Percentiles rank a stretch among this genome's conserved stretches.
Conservation (phyloP, 2,329 filamentous ascomycete species). For the Alternaria incomplexa region DNA sequence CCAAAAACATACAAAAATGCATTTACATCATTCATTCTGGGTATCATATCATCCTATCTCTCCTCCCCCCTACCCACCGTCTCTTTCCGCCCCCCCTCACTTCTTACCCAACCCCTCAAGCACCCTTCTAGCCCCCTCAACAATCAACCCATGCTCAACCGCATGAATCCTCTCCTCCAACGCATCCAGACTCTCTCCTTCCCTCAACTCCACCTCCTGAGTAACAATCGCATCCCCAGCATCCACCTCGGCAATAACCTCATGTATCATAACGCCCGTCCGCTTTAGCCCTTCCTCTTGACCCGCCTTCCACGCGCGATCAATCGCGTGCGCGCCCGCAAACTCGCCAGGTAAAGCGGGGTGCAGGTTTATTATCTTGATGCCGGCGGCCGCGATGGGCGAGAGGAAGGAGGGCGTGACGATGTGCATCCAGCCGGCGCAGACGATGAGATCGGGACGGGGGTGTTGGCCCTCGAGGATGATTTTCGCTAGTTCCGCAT, state of each 20-base stretch:
- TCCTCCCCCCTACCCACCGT: not conserved
- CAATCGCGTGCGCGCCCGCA: slow-evolving; percentile 79
- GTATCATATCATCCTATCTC: slow-evolving; percentile 5
- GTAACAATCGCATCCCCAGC: slow-evolving; percentile 76
- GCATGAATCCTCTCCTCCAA: slow-evolving; percentile 76
- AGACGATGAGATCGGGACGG: slow-evolving; percentile 74
- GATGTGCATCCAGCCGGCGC: slow-evolving; percentile 86
- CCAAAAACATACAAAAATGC: not conserved
- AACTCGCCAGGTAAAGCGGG: slow-evolving; percentile 76
- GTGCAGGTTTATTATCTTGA: slow-evolving; percentile 83
- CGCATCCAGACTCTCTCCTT: slow-evolving; percentile 62
- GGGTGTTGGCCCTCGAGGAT: slow-evolving; percentile 63
- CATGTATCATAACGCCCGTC: slow-evolving; percentile 88
- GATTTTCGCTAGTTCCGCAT: slow-evolving; percentile 73
- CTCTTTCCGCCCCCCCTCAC: not conserved
- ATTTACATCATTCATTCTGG: not conserved
- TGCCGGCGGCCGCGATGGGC: slow-evolving; percentile 66
- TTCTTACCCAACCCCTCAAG: slow-evolving; percentile 48
- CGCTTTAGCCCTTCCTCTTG: slow-evolving; percentile 68
- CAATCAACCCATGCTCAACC: slow-evolving; percentile 78
- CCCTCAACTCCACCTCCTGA: slow-evolving; percentile 69
- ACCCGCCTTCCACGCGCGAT: slow-evolving; percentile 77
- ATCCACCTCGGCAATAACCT: slow-evolving; percentile 79
- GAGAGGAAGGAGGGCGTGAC: slow-evolving; percentile 72
- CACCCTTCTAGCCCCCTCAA: slow-evolving; percentile 69